Percentiles rank a stretch among this genome's conserved stretches.
These are phyloP conservation scores for Primulina eburnea DNA, from an alignment of 257 asterid genomes.

Conservation along the genomic window DNA sequence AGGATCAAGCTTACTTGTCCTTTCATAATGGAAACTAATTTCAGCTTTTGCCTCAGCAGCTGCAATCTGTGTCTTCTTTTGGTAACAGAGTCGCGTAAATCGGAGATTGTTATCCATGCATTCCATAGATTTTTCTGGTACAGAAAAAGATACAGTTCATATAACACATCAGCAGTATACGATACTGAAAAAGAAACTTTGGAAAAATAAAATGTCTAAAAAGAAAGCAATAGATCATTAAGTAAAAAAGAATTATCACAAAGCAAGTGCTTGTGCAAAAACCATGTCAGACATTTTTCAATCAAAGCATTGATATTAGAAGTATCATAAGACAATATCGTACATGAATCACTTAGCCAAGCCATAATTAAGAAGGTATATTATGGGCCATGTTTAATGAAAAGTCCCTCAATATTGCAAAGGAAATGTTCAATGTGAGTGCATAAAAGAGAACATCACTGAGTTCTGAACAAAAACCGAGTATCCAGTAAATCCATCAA, in stretches of 20 bases:
- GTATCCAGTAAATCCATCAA: not conserved
- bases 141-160: slow-evolving; percentile 14
- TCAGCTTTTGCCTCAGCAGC: slow-evolving; percentile 86
- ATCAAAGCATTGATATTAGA: not conserved
- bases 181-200: not conserved
- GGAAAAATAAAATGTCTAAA: not conserved
- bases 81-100: slow-evolving; percentile 83
- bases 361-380: no score
- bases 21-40: slow-evolving; percentile 83
- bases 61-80: slow-evolving; percentile 89
- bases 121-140: slow-evolving; percentile 85
- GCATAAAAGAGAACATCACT: not conserved
- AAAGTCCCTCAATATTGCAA: not conserved
- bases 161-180: slow-evolving; percentile 5
- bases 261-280: not conserved
- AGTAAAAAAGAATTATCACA: no score
- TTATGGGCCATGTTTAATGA: not conserved
- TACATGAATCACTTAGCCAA: not conserved
- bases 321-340: not conserved
- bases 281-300: not conserved
- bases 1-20: slow-evolving; percentile 63
- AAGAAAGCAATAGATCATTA: not conserved
- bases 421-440: not conserved
- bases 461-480: not conserved
- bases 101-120: slow-evolving; percentile 93